Base-by-base conservation (phyloP, 2,329 filamentous ascomycete genomes). In the Alternaria hordeiaustralica region DNA sequence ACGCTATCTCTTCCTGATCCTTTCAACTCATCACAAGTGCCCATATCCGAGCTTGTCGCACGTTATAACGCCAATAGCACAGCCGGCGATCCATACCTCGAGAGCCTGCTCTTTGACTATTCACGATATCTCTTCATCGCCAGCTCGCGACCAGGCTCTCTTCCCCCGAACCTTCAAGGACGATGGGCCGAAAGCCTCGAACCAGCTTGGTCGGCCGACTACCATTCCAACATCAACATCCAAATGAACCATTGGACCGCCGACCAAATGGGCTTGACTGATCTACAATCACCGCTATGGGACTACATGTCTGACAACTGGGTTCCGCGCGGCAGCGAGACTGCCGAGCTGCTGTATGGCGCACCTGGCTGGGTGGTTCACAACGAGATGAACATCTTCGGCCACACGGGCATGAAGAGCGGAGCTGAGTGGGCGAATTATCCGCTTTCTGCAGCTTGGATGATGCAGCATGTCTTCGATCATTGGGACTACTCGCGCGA, bases 241-340 rank as follows among this genome's bases (percentile, higher is more conserved):
- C 85, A 89, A 66, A 89, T 88, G 87, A 89, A 88, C 62, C 83
- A 88, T 67, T 89, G 87, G 87, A 70, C 78, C 2, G 82, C 83
- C 3, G 85, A 87, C 33, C 82, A 86, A 56, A 87, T 85, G 0
- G 86, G 86, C 0, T 75, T 88, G 0, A 81, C 80, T 0, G 76
- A 76, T 2, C 79, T 86, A 1, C 81, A 85, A 50, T 71, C 75
- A 0, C 81, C 84, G 0, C 73, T 87, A 0, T 88, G 84, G 82
- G 76, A 84, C 8, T 87, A 85, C 59, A 87, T 89, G 76, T 65
- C 78, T 6, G 75, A 86, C 18, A 88, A 81, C 0, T 87, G 85
- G 85, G 82, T 83, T 0, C 85, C 86, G 0, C 80, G 86, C 0
- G 87, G 87, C 0, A 77, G 77, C 0, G 84, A 85, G 58, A 88